Evolutionary conservation across 495 filamentous ascomycete species (phyloP).

Genomic region (Peziza echinospora): DNA sequence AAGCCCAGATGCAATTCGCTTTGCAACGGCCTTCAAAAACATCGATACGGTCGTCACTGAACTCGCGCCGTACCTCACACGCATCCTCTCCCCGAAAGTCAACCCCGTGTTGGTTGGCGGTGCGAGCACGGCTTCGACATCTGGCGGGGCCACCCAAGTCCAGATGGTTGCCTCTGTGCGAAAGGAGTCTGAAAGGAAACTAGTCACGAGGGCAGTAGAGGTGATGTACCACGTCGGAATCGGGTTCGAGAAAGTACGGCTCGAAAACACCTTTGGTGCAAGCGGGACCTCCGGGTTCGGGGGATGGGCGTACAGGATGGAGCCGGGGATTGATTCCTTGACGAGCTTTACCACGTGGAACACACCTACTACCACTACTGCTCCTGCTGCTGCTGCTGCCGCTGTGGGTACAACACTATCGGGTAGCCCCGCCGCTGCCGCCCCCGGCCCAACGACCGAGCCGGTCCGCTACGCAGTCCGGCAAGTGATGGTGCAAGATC

Average conservation of each 20-base stretch:
- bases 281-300: conserved; percentile 27
- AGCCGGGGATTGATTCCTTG: conserved; percentile 42
- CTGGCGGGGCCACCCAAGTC: conserved; percentile 23
- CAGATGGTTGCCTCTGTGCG: conserved; percentile 61
- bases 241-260: conserved; percentile 55
- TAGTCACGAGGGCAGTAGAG: conserved; percentile 55
- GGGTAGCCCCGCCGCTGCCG: conserved; percentile 21
- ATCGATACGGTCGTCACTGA: conserved; percentile 53
- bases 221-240: conserved; percentile 63
- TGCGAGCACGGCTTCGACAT: conserved; percentile 28
- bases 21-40: conserved; percentile 56
- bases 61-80: conserved; percentile 59
- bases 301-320: conserved; percentile 81
- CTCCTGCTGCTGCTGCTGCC: conserved; percentile 14
- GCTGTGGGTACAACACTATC: conserved; percentile 22
- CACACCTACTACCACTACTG: not conserved
- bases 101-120: conserved; percentile 74
- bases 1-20: conserved; percentile 18
- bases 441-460: conserved; percentile 42
- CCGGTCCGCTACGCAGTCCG: conserved; percentile 77
- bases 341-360: no score
- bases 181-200: conserved; percentile 56
- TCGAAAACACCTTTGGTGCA: conserved; percentile 39
- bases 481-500: conserved; percentile 79
- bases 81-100: conserved; percentile 67